Evolutionary conservation across 2,329 filamentous ascomycete genomes (phyloP).

Genomic region (Sclerotinia spermophila): DNA sequence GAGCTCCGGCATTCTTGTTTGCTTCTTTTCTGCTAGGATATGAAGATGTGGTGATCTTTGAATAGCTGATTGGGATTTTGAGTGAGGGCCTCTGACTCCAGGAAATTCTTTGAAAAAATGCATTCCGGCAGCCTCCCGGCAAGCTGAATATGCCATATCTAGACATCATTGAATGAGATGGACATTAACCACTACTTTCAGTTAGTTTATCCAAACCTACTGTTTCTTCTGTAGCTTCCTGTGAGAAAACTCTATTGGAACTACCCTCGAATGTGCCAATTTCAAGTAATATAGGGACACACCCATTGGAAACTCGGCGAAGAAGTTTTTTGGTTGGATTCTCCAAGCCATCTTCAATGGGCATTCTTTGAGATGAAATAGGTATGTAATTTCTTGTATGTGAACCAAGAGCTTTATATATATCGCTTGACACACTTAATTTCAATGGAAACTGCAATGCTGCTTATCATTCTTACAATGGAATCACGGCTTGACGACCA

Average conservation of each 20-base stretch:
- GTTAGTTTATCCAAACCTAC: conserved; percentile 1
- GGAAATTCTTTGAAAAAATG: conserved; percentile 11
- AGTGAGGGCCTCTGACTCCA: neutral
- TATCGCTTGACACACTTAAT: neutral
- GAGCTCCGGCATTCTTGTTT: neutral
- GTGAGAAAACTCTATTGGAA: neutral
- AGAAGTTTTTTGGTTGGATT: neutral
- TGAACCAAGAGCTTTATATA: neutral
- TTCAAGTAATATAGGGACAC: neutral
- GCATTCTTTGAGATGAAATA: neutral
- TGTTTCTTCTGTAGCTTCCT: neutral
- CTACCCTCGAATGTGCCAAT: neutral
- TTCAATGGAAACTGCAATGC: neutral
- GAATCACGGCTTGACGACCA: neutral
- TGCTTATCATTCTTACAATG: neutral
- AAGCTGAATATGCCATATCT: conserved; percentile 18
- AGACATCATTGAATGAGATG: conserved; percentile 3
- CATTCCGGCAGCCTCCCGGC: conserved; percentile 18
- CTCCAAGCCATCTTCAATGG: neutral
- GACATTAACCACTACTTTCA: neutral
- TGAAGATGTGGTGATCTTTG: neutral
- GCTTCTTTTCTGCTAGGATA: neutral
- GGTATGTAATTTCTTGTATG: neutral
- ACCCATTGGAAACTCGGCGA: neutral
- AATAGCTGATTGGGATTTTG: neutral